Percentiles rank a stretch among this genome's conserved stretches.
Evolutionary conservation across 208 protist genomes (phyloP).

Genomic region (Trypanosoma platydactyli): DNA sequence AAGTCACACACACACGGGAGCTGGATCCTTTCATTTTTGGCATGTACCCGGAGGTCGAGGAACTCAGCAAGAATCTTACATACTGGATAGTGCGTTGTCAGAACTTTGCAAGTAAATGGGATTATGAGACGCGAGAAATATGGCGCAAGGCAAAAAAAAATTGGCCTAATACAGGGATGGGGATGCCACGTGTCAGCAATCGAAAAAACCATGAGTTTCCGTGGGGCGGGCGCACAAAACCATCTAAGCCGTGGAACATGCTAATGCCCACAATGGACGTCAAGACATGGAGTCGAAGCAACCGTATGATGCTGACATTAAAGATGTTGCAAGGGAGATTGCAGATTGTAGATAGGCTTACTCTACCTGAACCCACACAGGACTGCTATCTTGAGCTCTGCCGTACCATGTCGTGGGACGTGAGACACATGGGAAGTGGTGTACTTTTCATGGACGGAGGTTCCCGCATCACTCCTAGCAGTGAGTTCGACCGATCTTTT

Average conservation of each 20-base stretch:
- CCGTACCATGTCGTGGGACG: constrained; percentile 85
- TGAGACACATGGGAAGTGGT: constrained; percentile 85
- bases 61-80: constrained; percentile 70
- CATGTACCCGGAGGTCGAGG: constrained; percentile 76
- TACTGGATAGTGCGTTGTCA: constrained; percentile 91
- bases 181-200: constrained; percentile 85
- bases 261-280: constrained; percentile 89
- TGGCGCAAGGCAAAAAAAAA: constrained; percentile 91
- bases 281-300: constrained; percentile 85
- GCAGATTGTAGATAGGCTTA: constrained; percentile 84
- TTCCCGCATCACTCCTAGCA: constrained; percentile 81
- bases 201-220: constrained; percentile 76
- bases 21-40: constrained; percentile 92
- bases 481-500: constrained; percentile 84
- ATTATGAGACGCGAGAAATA: constrained; percentile 89
- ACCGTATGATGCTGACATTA: constrained; percentile 86
- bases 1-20: constrained; percentile 85
- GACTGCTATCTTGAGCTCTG: constrained; percentile 80
- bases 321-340: constrained; percentile 90
- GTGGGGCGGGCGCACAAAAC: constrained; percentile 78
- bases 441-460: constrained; percentile 92
- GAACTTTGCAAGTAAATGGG: constrained; percentile 89
- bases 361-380: constrained; percentile 78
- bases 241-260: constrained; percentile 92
- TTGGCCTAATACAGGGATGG: constrained; percentile 92